Base-by-base conservation (phyloP, 2,329 filamentous ascomycete species). In the Cadophora sp. region DNA sequence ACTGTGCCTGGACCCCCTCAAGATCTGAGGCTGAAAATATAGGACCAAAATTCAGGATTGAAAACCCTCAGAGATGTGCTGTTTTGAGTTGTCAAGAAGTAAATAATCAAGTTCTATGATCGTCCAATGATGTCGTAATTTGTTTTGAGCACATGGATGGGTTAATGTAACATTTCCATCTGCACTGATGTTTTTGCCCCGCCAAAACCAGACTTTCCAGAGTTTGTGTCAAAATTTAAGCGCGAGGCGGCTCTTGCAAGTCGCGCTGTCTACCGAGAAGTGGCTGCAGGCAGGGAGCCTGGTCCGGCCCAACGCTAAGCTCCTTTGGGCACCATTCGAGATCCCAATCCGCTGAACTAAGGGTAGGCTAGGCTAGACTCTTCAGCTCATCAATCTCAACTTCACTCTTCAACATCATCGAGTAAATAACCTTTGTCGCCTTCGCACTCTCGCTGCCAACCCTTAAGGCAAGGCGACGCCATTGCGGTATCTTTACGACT, bases 331-430 rank as follows among this genome's bases (percentile, higher is more conserved):
- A 6, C 43, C n/a, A 59, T 59, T 37, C 56, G 12, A 59, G 34
- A 59, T 59, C 29, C 34, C 56, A 37, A 59, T 26, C n/a, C 22
- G 31, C 6, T 14, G 19, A 22, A 48, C n/a, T 22, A 59, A 59
- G 56, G n/a, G n/a, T n/a, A n/a, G n/a, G n/a, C n/a, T 4, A 40
- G 56, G 34, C 56, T 58, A 58, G 55, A 12, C 55, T 58, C 50
- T 55, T 55, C 51, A 31, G 43, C 43, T 31, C 34, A 24, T 59
- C 56, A 59, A 59, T 34, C 4, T 59, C 56, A 40, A 24, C 56
- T 26, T 59, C 56, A 40, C 34, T 22, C 31, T 59, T 40, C 31
- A 24, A 59, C n/a, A 8, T 19, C 34, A 59, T 59, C 56, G 34
- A 26, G 34, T 6, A 14, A 40, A 3, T 3, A 43, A 6, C 51